Evolutionary conservation across 1,139 yeast species (phyloP).

Genomic region (Scheffersomyces lignicola): DNA sequence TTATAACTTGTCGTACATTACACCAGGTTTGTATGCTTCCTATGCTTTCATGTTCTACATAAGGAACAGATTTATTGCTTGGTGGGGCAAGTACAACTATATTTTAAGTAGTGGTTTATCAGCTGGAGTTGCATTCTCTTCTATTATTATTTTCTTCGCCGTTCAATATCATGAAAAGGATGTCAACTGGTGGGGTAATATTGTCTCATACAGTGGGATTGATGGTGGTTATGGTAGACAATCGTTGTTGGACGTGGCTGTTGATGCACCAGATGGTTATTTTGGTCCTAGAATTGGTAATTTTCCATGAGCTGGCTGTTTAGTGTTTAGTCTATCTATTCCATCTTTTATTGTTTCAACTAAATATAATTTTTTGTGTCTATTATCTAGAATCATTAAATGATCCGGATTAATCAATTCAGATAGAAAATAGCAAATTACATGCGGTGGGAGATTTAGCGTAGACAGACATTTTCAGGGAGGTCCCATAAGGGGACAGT

Average conservation of each 20-base stretch:
- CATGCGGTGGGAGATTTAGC: too few species aligned
- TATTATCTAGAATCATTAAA: too few species aligned
- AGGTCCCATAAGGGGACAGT: too few species aligned
- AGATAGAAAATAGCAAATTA: too few species aligned
- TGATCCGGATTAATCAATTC: too few species aligned
- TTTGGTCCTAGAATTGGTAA: constrained; percentile 39
- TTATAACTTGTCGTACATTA: constrained; percentile 49
- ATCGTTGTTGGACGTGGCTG: constrained; percentile 16
- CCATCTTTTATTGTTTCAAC: too few species aligned
- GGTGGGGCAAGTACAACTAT: constrained; percentile 66
- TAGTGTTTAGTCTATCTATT: too few species aligned
- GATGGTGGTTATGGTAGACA: constrained; percentile 32
- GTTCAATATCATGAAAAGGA: constrained; percentile 43
- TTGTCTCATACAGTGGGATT: constrained; percentile 38
- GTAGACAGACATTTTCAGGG: too few species aligned
- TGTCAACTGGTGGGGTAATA: constrained; percentile 64
- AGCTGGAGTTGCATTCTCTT: constrained; percentile 55
- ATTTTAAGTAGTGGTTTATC: constrained; percentile 49
- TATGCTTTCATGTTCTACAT: constrained; percentile 48
- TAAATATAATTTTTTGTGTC: too few species aligned
- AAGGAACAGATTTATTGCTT: constrained; percentile 41
- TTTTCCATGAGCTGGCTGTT: constrained; percentile 3
- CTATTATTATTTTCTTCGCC: constrained; percentile 55
- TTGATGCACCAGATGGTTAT: constrained; percentile 38
- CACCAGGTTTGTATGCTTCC: constrained; percentile 43